Evolutionary conservation across 2,329 filamentous ascomycete species (phyloP).

Genomic region (Pseudogymnoascus sp.): DNA sequence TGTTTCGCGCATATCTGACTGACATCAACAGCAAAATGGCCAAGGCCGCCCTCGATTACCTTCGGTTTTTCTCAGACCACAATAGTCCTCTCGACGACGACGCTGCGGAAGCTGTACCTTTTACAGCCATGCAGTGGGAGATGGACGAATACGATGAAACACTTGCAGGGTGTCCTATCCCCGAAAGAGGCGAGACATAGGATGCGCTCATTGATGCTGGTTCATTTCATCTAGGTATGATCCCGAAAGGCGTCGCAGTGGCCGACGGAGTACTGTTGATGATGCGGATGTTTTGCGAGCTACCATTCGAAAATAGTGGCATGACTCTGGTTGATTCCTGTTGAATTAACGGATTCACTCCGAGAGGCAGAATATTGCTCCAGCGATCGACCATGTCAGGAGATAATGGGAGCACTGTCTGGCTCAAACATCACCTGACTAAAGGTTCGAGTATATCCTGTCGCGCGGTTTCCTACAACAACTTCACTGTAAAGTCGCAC

Average conservation of each 20-base stretch:
- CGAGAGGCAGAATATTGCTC: neutral
- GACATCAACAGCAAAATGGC: neutral
- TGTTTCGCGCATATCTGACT: neutral
- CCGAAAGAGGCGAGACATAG: neutral
- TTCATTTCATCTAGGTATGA: neutral
- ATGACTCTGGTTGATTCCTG: neutral
- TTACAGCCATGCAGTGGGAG: neutral
- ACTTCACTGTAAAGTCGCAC: too few relatives aligned
- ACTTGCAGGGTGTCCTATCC: neutral
- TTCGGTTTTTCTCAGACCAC: neutral
- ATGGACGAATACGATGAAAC: neutral
- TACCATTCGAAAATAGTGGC: neutral
- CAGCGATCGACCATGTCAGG: neutral
- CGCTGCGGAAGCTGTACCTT: neutral
- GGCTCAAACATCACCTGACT: too few relatives aligned
- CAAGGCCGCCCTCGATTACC: neutral
- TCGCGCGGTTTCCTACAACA: too few relatives aligned
- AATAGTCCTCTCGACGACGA: neutral
- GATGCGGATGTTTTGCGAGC: neutral
- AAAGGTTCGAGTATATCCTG: too few relatives aligned
- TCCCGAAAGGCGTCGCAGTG: neutral
- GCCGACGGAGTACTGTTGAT: neutral
- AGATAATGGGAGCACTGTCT: neutral
- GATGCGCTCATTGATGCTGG: neutral
- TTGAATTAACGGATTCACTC: neutral